phyloP scores from a whole-genome alignment of 2,329 filamentous ascomycete species.

The Pochonia chlamydosporia region DNA sequence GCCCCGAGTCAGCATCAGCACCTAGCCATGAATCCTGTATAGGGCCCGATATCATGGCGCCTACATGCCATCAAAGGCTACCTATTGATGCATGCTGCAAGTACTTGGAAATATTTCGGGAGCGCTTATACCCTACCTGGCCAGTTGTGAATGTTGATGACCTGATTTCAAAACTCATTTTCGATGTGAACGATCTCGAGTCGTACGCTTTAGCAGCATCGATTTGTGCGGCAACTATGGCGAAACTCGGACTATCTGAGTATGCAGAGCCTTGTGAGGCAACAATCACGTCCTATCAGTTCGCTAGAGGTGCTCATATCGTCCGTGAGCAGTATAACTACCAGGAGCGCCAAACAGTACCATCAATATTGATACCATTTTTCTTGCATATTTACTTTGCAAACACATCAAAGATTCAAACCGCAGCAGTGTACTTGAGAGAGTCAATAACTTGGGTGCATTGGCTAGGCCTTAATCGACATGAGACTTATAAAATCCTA shows the following conservation, averaged over 20 bases:
- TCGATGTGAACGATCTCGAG: slow-evolving; percentile 13
- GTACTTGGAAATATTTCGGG: slow-evolving; percentile 16
- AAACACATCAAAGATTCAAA: slow-evolving; percentile 20
- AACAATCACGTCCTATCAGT: slow-evolving; percentile 6
- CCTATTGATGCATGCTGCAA: slow-evolving; percentile 13
- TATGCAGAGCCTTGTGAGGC: slow-evolving; percentile 8
- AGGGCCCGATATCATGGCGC: background rate
- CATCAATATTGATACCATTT: slow-evolving; percentile 19
- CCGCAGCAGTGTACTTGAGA: slow-evolving; percentile 16
- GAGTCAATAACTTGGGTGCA: slow-evolving; percentile 19
- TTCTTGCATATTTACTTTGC: slow-evolving; percentile 23
- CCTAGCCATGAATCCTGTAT: background rate
- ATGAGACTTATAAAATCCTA: slow-evolving; percentile 13
- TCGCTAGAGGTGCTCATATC: slow-evolving; percentile 12
- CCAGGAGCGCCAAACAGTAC: slow-evolving; percentile 12
- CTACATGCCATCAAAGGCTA: background rate
- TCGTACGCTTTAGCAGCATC: slow-evolving; percentile 18
- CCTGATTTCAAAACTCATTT: slow-evolving; percentile 11
- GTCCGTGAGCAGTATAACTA: slow-evolving; percentile 18
- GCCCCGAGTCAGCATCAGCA: background rate
- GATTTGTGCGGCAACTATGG: slow-evolving; percentile 20
- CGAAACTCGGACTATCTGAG: slow-evolving; percentile 18
- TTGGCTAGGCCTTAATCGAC: slow-evolving; percentile 14
- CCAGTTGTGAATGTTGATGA: slow-evolving; percentile 17
- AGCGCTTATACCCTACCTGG: slow-evolving; percentile 16